Base-by-base conservation (phyloP, 2,329 filamentous ascomycete species). In the Microthyrium microscopicum region DNA sequence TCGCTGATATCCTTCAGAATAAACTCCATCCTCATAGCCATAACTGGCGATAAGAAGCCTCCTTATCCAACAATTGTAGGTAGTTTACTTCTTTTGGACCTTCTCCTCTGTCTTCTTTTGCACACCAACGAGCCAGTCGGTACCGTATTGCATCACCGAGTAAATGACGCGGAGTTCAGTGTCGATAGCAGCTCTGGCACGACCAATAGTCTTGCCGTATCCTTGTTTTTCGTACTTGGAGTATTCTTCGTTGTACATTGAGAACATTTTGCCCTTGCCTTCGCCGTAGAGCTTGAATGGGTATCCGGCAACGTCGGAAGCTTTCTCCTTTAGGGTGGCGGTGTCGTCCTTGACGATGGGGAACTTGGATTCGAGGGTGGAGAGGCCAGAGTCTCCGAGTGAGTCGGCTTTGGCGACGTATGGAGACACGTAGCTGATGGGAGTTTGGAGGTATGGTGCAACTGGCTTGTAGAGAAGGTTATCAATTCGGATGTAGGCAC, bases 401-500 rank as follows among this genome's bases (percentile, higher is more conserved):
- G 51, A 54, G 53, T 95, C 89, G 49, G 75, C 85, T 55, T 76
- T 82, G 53, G 72, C 64, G 43, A 92, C 69, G 57, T 94, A 94
- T 1, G 87, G 85, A 33, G 75, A 74, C 41, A 92, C 69, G 53
- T 81, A 89, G 50, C 70, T 66, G 61, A 83, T 87, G 22, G 85
- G 84, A 46, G 70, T 79, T 46, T 73, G 57, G 46, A 94, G 62
- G 58, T 82, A 83, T 19, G 81, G 79, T 35, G 87, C 59, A 41
- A 93, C 59, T 15, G 84, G 82, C 44, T 75, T 77, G 52, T 77
- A 77, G 48, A 93, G 67, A 42, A 7, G 8, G 13, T 9, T 9
- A n/a, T n/a, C n/a, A n/a, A n/a, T n/a, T 20, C 69, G 73, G 50
- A 73, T 62, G 64, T 85, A 92, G 47, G 76, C 75, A 39, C 73